These are phyloP conservation scores for Stephania japonica DNA, from an alignment of 164 flowering plant species.

Conservation along the genomic window DNA sequence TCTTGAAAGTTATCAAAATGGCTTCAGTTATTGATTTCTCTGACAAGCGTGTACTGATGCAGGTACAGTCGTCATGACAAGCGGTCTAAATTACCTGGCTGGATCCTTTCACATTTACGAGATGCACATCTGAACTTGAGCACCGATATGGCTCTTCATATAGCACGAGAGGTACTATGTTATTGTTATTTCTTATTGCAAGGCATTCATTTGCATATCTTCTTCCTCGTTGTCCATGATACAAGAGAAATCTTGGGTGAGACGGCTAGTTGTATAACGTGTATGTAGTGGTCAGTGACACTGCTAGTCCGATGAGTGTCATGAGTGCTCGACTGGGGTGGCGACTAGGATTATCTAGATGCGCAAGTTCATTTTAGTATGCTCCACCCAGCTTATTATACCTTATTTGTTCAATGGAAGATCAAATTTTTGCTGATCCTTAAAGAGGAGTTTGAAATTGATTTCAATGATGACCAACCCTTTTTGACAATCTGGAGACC, in stretches of 20 bases:
- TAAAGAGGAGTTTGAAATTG: not conserved
- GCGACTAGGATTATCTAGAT: not conserved
- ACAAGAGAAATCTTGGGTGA: not conserved
- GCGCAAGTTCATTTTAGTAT: not conserved
- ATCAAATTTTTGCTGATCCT: not conserved
- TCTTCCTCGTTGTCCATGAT: not conserved
- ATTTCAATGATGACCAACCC: not conserved
- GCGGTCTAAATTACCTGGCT: slow-evolving; percentile 92
- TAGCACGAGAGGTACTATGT: slow-evolving; percentile 73
- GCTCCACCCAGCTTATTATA: not conserved
- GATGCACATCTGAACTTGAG: slow-evolving; percentile 93
- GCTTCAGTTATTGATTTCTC: not conserved
- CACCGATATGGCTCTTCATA: slow-evolving; percentile 98
- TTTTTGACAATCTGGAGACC: not conserved
- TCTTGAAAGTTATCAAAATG: not conserved
- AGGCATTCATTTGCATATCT: not conserved
- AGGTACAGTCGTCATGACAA: slow-evolving; percentile 97
- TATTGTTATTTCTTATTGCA: not conserved
- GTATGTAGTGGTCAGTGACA: not conserved
- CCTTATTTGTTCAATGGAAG: not conserved
- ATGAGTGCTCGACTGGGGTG: not conserved
- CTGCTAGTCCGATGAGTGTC: too few relatives aligned
- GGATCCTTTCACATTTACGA: slow-evolving; percentile 88
- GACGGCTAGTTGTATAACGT: not conserved
- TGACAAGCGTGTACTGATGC: slow-evolving; percentile 17